Conservation (phyloP, 768 basidiomycete genomes). For the Daedaleopsis nitida region DNA sequence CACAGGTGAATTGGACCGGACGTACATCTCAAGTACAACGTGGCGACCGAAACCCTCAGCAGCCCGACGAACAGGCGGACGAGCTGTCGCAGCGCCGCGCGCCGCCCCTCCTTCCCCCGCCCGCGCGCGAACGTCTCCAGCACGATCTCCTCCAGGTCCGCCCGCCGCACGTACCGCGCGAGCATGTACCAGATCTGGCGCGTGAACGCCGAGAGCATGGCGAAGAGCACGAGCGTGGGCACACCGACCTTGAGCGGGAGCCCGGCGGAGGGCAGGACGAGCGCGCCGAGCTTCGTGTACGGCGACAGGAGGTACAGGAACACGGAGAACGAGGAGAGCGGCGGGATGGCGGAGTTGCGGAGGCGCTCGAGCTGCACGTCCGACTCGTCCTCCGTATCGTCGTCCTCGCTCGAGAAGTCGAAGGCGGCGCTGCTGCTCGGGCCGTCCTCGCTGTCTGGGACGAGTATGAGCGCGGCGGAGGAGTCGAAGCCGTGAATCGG, state of each 20-base stretch:
- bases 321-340: slow-evolving; percentile 56
- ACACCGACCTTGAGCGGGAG: slow-evolving; percentile 53
- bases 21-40: slow-evolving; percentile 70
- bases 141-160: slow-evolving; percentile 67
- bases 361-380: slow-evolving; percentile 29
- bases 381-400: slow-evolving; percentile 42
- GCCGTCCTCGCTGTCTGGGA: slow-evolving; percentile 53
- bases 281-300: slow-evolving; percentile 70
- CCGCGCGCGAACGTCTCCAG: slow-evolving; percentile 60
- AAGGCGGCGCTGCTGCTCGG: slow-evolving; percentile 25
- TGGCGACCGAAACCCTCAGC: slow-evolving; percentile 53
- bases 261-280: slow-evolving; percentile 54
- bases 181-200: slow-evolving; percentile 79
- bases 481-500: slow-evolving; percentile 35
- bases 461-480: slow-evolving; percentile 62
- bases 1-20: slow-evolving; percentile 16
- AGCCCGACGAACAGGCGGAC: slow-evolving; percentile 47
- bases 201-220: slow-evolving; percentile 59
- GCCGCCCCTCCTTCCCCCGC: slow-evolving; percentile 49
- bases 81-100: slow-evolving; percentile 44
- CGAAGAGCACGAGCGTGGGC: slow-evolving; percentile 51
- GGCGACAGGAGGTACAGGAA: slow-evolving; percentile 73
- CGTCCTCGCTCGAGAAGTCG: slow-evolving; percentile 48
- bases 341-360: slow-evolving; percentile 44
- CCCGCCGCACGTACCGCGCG: slow-evolving; percentile 67